These are phyloP conservation scores for Endoconidiophora laricicola DNA, from an alignment of 2,329 filamentous ascomycete species.

Conservation along the genomic window DNA sequence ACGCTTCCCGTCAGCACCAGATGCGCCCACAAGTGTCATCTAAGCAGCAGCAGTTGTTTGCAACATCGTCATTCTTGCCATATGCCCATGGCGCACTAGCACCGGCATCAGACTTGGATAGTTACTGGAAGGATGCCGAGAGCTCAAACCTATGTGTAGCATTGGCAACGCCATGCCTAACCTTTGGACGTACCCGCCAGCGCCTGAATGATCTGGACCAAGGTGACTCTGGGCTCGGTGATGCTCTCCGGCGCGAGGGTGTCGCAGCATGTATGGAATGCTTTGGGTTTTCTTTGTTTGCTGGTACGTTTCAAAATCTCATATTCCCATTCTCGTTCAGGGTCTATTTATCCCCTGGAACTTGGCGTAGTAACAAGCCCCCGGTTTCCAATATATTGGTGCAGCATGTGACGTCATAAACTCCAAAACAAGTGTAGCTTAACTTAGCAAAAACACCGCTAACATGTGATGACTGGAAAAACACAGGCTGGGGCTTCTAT, in stretches of 20 bases:
- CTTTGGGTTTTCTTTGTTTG: conserved; percentile 8
- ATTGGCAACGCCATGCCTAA: conserved; percentile 10
- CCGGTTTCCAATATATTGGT: too few relatives aligned
- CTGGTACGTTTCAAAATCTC: neutral
- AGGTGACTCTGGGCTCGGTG: conserved; percentile 9
- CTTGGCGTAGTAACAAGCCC: too few relatives aligned
- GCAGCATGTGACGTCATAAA: conserved; percentile 6
- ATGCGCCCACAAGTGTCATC: too few relatives aligned
- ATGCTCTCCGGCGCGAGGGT: conserved; percentile 8
- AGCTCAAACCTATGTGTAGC: conserved; percentile 7
- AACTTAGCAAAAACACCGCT: neutral
- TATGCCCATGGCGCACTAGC: too few relatives aligned
- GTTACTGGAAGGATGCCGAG: conserved; percentile 8
- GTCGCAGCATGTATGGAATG: conserved; percentile 9
- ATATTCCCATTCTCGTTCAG: neutral
- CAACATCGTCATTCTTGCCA: neutral
- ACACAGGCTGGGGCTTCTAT: conserved; percentile 12
- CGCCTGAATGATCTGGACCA: conserved; percentile 10
- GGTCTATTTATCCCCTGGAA: too few relatives aligned
- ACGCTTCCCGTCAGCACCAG: too few relatives aligned
- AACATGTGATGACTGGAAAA: conserved; percentile 10
- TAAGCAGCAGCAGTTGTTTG: too few relatives aligned
- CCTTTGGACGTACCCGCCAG: conserved; percentile 10
- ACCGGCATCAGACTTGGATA: neutral
- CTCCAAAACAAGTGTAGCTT: neutral